Evolutionary conservation across 2,329 filamentous ascomycete genomes (phyloP).

Genomic region (Epichloe hybrida): DNA sequence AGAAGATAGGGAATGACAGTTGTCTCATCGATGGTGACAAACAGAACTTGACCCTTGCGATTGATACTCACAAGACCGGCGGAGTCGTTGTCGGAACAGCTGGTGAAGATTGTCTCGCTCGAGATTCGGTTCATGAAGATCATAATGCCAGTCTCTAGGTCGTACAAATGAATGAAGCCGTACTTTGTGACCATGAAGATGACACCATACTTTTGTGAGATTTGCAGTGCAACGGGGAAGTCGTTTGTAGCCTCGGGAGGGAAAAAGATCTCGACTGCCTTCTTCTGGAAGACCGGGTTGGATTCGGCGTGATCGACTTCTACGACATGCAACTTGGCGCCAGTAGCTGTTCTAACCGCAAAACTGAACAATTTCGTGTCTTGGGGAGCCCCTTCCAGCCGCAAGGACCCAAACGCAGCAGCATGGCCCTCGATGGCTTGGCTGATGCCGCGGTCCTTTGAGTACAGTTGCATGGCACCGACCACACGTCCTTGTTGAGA

Average conservation of each 20-base stretch:
- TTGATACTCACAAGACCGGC: conserved; percentile 90
- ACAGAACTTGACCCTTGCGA: conserved; percentile 90
- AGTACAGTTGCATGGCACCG: conserved; percentile 94
- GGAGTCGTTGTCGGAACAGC: conserved; percentile 68
- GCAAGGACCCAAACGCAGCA: conserved; percentile 80
- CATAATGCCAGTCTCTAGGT: conserved; percentile 85
- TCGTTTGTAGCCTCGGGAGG: conserved; percentile 90
- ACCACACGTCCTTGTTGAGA: conserved; percentile 87
- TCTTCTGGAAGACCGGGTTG: conserved; percentile 86
- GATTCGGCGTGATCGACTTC: conserved; percentile 88
- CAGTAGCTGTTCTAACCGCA: conserved; percentile 75
- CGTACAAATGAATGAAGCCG: conserved; percentile 97
- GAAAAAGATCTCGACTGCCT: conserved; percentile 96
- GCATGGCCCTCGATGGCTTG: conserved; percentile 97
- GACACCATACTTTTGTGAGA: conserved; percentile 91
- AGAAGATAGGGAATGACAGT: conserved; percentile 90
- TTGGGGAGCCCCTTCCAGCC: conserved; percentile 70
- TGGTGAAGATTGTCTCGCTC: conserved; percentile 97
- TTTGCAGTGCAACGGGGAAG: conserved; percentile 95
- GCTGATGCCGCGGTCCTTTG: conserved; percentile 88
- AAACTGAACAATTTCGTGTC: conserved; percentile 97
- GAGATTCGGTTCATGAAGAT: conserved; percentile 99
- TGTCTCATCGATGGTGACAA: conserved; percentile 83
- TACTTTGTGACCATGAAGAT: conserved; percentile 98
- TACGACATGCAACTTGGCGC: conserved; percentile 92